phyloP scores from a whole-genome alignment of 305 asterid genomes.

The Ruellia speciosa region DNA sequence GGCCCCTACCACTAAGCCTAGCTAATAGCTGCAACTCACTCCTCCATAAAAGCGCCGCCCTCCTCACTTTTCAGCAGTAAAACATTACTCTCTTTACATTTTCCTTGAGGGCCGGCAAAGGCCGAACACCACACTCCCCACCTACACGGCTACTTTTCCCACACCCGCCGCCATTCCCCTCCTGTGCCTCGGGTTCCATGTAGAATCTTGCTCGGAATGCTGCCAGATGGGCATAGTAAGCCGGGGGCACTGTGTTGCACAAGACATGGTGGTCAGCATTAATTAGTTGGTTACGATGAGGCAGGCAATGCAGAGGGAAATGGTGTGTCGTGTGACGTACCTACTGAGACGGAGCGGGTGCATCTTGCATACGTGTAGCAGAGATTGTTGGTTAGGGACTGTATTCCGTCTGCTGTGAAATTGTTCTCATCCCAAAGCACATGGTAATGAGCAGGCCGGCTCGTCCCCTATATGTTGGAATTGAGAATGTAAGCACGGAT shows the following conservation, averaged over 20 bases:
- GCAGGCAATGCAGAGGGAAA: no score
- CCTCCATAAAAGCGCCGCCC: background rate
- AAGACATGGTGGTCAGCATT: background rate
- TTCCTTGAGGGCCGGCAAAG: slow-evolving; percentile 89
- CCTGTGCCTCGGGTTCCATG: slow-evolving; percentile 78
- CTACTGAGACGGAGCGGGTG: slow-evolving; percentile 95
- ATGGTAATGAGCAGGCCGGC: slow-evolving; percentile 97
- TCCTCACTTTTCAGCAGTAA: slow-evolving; percentile 45
- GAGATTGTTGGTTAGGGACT: slow-evolving; percentile 86
- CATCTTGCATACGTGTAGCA: slow-evolving; percentile 98
- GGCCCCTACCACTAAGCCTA: background rate
- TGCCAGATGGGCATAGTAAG: slow-evolving; percentile 92
- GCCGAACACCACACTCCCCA: slow-evolving; percentile 56
- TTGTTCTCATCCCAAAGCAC: slow-evolving; percentile 98
- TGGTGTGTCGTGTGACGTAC: no score
- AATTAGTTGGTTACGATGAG: background rate
- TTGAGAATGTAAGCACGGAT: background rate
- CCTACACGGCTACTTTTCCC: slow-evolving; percentile 33
- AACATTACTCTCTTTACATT: slow-evolving; percentile 98
- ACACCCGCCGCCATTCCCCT: slow-evolving; percentile 37
- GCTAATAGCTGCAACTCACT: slow-evolving; percentile 20
- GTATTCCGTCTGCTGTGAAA: slow-evolving; percentile 92
- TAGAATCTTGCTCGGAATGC: slow-evolving; percentile 97
- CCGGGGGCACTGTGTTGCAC: slow-evolving; percentile 66
- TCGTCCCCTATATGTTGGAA: slow-evolving; percentile 58